Percentiles rank a stretch among this genome's conserved stretches.
Conservation (phyloP, 495 filamentous ascomycete genomes). For the Hamigera avellanea region DNA sequence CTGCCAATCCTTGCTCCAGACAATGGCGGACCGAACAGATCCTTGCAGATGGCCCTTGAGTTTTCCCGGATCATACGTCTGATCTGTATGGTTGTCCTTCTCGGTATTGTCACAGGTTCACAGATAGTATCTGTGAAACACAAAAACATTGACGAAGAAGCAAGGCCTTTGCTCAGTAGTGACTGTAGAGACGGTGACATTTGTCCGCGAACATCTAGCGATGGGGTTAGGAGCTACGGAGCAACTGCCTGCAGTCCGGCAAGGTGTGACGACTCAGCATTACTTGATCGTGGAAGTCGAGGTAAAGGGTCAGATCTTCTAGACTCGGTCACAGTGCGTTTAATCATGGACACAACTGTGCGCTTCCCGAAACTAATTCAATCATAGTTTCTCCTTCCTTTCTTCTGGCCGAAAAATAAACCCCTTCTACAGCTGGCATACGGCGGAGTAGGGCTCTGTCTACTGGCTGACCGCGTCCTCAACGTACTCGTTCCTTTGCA, state of each 20-base stretch:
- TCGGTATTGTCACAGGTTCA: background rate
- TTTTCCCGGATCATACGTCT: conserved; percentile 1
- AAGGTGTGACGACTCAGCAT: too few species aligned
- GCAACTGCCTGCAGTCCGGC: background rate
- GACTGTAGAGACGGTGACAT: background rate
- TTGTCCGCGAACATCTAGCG: background rate
- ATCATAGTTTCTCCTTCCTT: conserved; percentile 44
- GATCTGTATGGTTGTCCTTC: background rate
- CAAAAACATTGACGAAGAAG: background rate
- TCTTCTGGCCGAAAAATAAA: conserved; percentile 51
- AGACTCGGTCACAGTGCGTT: background rate
- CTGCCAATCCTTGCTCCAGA: conserved; percentile 1
- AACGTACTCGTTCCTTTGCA: conserved; percentile 57
- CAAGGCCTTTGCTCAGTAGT: background rate
- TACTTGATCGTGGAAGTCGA: background rate
- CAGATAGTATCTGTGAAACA: background rate
- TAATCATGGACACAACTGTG: background rate
- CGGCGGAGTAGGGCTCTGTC: conserved; percentile 45
- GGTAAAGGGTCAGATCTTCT: background rate
- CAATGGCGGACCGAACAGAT: background rate
- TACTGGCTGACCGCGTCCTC: conserved; percentile 48
- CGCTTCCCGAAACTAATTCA: background rate
- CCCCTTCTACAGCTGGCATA: conserved; percentile 43
- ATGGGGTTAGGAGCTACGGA: background rate
- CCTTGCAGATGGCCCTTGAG: background rate